Evolutionary conservation across 306 rosid species (phyloP), one percentile per base, ranked within the genome.

Genomic region (Coriaria nepalensis): DNA sequence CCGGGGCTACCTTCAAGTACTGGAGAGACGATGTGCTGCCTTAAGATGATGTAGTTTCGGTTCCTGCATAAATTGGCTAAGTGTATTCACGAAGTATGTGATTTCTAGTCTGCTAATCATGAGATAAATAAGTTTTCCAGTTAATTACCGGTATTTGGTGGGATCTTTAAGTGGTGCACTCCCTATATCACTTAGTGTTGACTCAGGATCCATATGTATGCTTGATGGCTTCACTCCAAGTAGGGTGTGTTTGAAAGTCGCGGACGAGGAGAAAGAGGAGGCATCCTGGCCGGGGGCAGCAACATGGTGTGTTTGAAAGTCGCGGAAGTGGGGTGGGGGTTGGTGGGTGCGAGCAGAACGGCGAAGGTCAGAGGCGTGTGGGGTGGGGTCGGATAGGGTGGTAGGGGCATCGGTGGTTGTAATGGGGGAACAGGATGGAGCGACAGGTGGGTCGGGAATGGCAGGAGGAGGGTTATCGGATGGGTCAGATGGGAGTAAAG

Each of bases 161-260:
- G n/a, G n/a, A n/a, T 37, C 40, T 5, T 5, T 37, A 37, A 37
- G 40, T 7, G 7, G 40, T 37, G 40, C 40, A 37, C 40, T 37
- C 40, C 40, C 7, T 37, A 7, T 37, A 37, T 37, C 40, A 5
- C 6, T 37, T 37, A 37, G n/a, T 7, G 7, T 7, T 37, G 10
- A 6, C 0, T 40, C 32, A 6, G 11, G 6, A n/a, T n/a, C n/a
- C n/a, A n/a, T n/a, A n/a, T n/a, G n/a, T n/a, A n/a, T n/a, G n/a
- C n/a, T n/a, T n/a, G 40, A 3, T 14, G 52, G 52, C 8, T 47
- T 47, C 11, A 9, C 52, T 47, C 52, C 36, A 32, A 47, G 52
- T 47, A 47, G 32, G 11, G n/a, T n/a, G n/a, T 6, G 56, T 13
- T 52, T 8, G 0, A 7, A 8, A 6, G 36, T 52, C 10, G 5